Base-by-base conservation (phyloP, 371 early-diverging fungal genomes). In the Apophysomyces variabilis region DNA sequence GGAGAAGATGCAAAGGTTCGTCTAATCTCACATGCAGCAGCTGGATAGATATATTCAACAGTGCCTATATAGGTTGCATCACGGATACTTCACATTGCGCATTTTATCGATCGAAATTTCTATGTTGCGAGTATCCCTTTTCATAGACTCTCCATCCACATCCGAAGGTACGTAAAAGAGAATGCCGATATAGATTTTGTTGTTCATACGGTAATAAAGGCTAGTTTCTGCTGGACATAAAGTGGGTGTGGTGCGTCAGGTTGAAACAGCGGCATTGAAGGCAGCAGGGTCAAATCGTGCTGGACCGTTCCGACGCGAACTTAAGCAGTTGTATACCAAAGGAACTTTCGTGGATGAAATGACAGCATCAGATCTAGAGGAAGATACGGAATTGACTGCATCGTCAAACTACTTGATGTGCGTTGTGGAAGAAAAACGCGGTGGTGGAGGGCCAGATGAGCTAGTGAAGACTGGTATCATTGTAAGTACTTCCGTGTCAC, bases 241-340 rank as follows among this genome's bases (percentile, higher is more conserved):
- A 72, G 95, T 95, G 12, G 96, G 95, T 2, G 80, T 95, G 7
- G 90, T 95, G 16, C 78, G 89, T n/a, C 96, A 96, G 70, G 84
- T 83, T 41, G 95, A 95, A 66, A 94, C 94, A 0, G 95, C 94
- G 0, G 94, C 94, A 13, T 74, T 94, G 41, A 95, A 95, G 70
- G 90, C 93, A 0, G 84, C 80, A 5, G 88, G 93, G 16, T 84
- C 84, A 60, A 93, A 94, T 74, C 83, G 82, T 47, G 82, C 76
- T 32, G 89, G 87, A 4, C 93, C 94, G 0, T 96, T 96, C 61
- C 73, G 81, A 39, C 84, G 96, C 3, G 75, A 89, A 68, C 77
- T 96, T 35, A 85, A 86, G 39, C 88, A 92, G 43, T 75, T 96
- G 9, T 91, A 88, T 64, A 94, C 95, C 11, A 85, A 86, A 46